Percentiles rank a stretch among this genome's conserved stretches.
These are phyloP conservation scores for Fusarium sublunatum DNA, from an alignment of 2,329 filamentous ascomycete genomes.

Conservation along the genomic window DNA sequence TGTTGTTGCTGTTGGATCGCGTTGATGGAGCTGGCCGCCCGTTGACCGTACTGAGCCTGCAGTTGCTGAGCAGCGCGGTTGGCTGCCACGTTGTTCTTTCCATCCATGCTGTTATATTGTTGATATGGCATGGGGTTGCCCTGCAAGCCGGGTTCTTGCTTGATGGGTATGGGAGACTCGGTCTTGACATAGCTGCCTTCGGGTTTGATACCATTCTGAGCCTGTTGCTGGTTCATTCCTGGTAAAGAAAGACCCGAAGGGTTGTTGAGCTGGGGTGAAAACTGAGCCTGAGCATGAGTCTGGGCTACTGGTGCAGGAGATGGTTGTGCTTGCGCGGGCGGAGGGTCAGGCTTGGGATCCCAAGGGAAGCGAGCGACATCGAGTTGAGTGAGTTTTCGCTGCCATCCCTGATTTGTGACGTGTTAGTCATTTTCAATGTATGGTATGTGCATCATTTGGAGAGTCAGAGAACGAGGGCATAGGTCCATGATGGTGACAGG, in stretches of 20 bases:
- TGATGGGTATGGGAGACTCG: constrained; percentile 58
- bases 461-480: background rate
- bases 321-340: constrained; percentile 51
- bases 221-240: constrained; percentile 44
- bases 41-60: constrained; percentile 69
- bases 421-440: constrained; percentile 37
- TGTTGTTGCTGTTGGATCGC: constrained; percentile 63
- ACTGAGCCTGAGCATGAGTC: constrained; percentile 49
- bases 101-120: constrained; percentile 49
- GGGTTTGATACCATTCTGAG: constrained; percentile 55
- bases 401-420: constrained; percentile 78
- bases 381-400: constrained; percentile 86
- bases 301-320: constrained; percentile 40
- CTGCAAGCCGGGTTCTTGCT: constrained; percentile 57
- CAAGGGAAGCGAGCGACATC: constrained; percentile 92
- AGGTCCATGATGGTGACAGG: background rate
- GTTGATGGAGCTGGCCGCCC: constrained; percentile 74
- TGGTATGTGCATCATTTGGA: background rate
- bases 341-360: constrained; percentile 85
- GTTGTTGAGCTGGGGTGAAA: constrained; percentile 45
- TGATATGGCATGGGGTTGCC: constrained; percentile 50
- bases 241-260: constrained; percentile 47
- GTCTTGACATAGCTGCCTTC: constrained; percentile 60
- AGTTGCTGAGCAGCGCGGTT: constrained; percentile 68
- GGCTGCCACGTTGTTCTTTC: constrained; percentile 58